Conservation (phyloP, 2,329 filamentous ascomycete genomes). For the Eurotiales sp. region DNA sequence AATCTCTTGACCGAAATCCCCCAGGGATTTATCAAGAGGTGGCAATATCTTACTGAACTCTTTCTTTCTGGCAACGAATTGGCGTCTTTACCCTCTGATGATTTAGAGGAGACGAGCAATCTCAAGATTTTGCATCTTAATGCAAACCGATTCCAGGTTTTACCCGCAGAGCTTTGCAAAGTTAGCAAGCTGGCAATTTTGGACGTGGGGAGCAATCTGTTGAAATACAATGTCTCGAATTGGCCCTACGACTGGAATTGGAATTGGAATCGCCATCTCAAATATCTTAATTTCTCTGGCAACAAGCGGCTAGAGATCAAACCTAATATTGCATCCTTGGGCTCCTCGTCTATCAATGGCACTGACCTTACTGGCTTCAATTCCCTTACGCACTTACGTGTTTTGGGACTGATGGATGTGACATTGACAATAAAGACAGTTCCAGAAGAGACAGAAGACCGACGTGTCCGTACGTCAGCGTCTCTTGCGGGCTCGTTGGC, state of each 20-base stretch:
- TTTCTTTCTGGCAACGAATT: constrained; percentile 95
- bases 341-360: constrained; percentile 49
- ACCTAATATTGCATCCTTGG: constrained; percentile 57
- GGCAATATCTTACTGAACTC: constrained; percentile 85
- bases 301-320: constrained; percentile 95
- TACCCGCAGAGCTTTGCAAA: constrained; percentile 91
- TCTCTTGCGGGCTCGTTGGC: constrained; percentile 84
- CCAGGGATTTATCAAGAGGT: constrained; percentile 78
- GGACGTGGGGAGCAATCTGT: constrained; percentile 88
- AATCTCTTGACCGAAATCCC: constrained; percentile 93
- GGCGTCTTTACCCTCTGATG: constrained; percentile 85
- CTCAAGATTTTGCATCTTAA: constrained; percentile 93
- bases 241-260: constrained; percentile 99
- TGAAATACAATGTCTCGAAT: constrained; percentile 99
- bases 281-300: constrained; percentile 92
- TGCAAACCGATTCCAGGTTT: constrained; percentile 93
- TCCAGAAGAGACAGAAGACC: constrained; percentile 90
- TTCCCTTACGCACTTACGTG: constrained; percentile 74
- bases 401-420: constrained; percentile 95
- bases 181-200: constrained; percentile 87
- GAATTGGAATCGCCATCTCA: constrained; percentile 94
- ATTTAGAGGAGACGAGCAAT: constrained; percentile 83
- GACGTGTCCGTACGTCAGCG: constrained; percentile 94
- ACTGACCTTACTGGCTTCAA: constrained; percentile 86
- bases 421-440: constrained; percentile 90